Base-by-base conservation (phyloP, 306 rosid species). In the Ammopiptanthus mongolicus region DNA sequence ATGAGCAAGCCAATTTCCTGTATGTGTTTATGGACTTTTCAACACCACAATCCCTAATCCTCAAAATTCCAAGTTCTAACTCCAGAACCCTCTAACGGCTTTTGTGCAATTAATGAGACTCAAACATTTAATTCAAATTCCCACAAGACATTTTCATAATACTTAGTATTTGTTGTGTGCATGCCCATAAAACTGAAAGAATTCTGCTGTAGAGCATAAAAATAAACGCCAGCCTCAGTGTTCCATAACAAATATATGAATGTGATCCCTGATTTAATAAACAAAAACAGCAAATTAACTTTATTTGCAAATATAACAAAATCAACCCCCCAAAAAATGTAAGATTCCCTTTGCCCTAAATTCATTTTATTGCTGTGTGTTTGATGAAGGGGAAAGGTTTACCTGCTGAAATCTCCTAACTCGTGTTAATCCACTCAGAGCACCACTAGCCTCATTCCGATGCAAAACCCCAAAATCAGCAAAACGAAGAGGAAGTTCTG, bases 381-480 rank as follows among this genome's bases (percentile, higher is more conserved):
- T 56, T 36, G 15, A 21, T 50, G 55, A 31, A 13, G 8, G 34
- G 70, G 17, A 22, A 59, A 66, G 56, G 12, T 42, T 74, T 80
- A 95, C 98, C 98, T 95, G 98, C 84, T 91, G 97, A 88, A 95
- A 95, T 82, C 97, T 91, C 82, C 97, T 77, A 50, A 95, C 96
- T 33, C 98, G 98, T 48, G 98, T 95, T 71, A 95, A 82, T 76
- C 98, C 98, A 87, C 96, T 91, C 64, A 95, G 84, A 31, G 98
- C 97, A 65, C 98, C 98, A 82, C 98, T 95, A 56, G 98, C 98
- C 86, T 95, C 97, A 87, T 95, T 95, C 25, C 98, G 89, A 82
- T 95, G 98, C 84, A 94, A 86, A 66, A 94, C 98, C 59, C 98
- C 98, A 85, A 95, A 95, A 82, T 95, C 98, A 82, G 97, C 98